These are phyloP conservation scores for Heterobasidion parviporum DNA, from an alignment of 1,284 basidiomycete species.

Conservation along the genomic window DNA sequence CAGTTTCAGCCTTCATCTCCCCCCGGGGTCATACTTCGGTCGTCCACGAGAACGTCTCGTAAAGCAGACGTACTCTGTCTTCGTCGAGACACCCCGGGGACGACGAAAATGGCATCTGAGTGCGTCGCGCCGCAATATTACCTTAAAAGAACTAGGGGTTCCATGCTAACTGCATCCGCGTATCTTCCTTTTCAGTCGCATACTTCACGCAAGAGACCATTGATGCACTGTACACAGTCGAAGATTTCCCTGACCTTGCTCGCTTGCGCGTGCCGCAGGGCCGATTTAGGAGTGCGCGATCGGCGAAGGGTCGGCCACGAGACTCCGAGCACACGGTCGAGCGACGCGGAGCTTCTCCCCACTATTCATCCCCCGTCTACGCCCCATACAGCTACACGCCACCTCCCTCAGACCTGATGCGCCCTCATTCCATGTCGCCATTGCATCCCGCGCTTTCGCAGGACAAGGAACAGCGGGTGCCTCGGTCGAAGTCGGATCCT, in stretches of 20 bases:
- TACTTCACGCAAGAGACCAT: conserved; percentile 66
- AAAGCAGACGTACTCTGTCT: conserved; percentile 77
- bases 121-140: conserved; percentile 25
- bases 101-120: conserved; percentile 75
- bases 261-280: conserved; percentile 49
- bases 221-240: conserved; percentile 55
- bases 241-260: conserved; percentile 46
- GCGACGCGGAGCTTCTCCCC: conserved; percentile 5
- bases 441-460: neutral
- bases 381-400: conserved; percentile 9
- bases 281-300: conserved; percentile 22
- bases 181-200: conserved; percentile 37
- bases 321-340: conserved; percentile 4
- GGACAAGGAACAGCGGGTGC: conserved; percentile 4
- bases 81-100: conserved; percentile 50
- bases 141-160: neutral
- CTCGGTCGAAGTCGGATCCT: conserved; percentile 1
- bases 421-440: conserved; percentile 1
- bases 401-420: neutral
- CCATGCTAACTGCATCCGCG: neutral
- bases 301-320: conserved; percentile 18
- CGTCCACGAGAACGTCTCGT: conserved; percentile 45
- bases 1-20: conserved; percentile 8
- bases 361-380: conserved; percentile 10
- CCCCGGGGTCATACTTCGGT: conserved; percentile 12